phyloP scores from a whole-genome alignment of 768 basidiomycete species.

The Leccinum ochraceum region DNA sequence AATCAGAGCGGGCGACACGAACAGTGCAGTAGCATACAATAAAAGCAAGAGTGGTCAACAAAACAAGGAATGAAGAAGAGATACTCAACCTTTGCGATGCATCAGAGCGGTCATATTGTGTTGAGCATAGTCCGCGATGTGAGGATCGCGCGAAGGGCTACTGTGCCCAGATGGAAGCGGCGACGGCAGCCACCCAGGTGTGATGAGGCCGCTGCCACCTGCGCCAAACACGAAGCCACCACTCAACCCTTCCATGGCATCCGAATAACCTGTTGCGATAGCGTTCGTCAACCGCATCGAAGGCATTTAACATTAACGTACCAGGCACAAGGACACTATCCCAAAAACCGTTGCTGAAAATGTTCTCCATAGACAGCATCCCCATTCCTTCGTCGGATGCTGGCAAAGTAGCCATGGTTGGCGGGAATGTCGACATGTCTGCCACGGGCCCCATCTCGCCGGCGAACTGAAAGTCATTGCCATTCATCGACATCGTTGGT shows the following conservation, averaged over 20 bases:
- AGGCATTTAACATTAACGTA: constrained; percentile 37
- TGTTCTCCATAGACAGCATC: constrained; percentile 78
- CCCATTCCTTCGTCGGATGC: constrained; percentile 41
- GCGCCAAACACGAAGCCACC: constrained; percentile 87
- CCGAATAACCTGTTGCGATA: constrained; percentile 61
- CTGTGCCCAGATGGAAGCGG: constrained; percentile 59
- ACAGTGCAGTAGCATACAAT: constrained; percentile 3
- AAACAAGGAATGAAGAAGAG: constrained; percentile 1
- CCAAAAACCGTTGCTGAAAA: constrained; percentile 81
- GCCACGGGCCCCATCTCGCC: constrained; percentile 84
- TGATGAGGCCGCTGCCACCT: constrained; percentile 82
- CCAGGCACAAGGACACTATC: constrained; percentile 87
- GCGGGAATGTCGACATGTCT: constrained; percentile 84
- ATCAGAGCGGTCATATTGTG: constrained; percentile 28
- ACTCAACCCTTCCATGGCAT: constrained; percentile 77
- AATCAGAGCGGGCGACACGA: constrained; percentile 6
- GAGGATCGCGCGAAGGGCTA: constrained; percentile 36
- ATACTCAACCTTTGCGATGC: constrained; percentile 28
- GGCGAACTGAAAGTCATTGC: constrained; percentile 65
- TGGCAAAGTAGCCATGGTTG: constrained; percentile 71
- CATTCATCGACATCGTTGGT: constrained; percentile 21
- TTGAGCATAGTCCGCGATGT: constrained; percentile 29
- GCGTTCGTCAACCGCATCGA: constrained; percentile 5
- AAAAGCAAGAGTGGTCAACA: constrained; percentile 4
- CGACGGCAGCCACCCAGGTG: constrained; percentile 63